Percentiles rank a stretch among this genome's conserved stretches.
These are phyloP conservation scores for Vachellia collinsii DNA, from an alignment of 306 rosid genomes.

Conservation along the genomic window DNA sequence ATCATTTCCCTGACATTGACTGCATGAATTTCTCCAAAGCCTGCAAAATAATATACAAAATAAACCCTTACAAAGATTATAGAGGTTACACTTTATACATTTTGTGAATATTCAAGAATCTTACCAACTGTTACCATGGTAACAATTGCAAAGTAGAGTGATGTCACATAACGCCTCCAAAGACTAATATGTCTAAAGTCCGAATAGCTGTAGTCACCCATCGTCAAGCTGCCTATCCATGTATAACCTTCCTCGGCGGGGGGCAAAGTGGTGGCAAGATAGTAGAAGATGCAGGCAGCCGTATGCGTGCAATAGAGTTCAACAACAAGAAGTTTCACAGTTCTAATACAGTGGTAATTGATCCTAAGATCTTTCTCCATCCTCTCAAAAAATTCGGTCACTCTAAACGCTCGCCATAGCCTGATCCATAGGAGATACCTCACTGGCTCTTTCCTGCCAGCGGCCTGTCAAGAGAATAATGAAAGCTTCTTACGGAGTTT, in stretches of 20 bases:
- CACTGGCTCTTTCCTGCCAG: conserved; percentile 52
- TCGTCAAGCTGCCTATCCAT: conserved; percentile 72
- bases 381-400: conserved; percentile 51
- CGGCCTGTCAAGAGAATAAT: conserved; percentile 39
- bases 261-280: conserved; percentile 69
- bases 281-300: conserved; percentile 70
- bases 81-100: background rate
- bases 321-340: conserved; percentile 60
- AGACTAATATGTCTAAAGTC: conserved; percentile 61
- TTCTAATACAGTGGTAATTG: conserved; percentile 56
- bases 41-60: too few relatives aligned
- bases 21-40: too few relatives aligned
- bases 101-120: conserved; percentile 9
- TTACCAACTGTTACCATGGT: conserved; percentile 77
- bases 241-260: conserved; percentile 57
- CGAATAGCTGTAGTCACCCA: conserved; percentile 60
- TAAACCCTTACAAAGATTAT: background rate
- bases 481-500: background rate
- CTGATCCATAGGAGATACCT: conserved; percentile 65
- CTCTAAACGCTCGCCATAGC: conserved; percentile 54
- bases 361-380: conserved; percentile 59
- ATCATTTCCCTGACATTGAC: too few relatives aligned
- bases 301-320: conserved; percentile 72
- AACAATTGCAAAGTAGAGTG: conserved; percentile 70
- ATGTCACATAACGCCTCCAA: conserved; percentile 65